phyloP scores from a whole-genome alignment of 1,284 basidiomycete genomes.

The Meira miltonrushii region DNA sequence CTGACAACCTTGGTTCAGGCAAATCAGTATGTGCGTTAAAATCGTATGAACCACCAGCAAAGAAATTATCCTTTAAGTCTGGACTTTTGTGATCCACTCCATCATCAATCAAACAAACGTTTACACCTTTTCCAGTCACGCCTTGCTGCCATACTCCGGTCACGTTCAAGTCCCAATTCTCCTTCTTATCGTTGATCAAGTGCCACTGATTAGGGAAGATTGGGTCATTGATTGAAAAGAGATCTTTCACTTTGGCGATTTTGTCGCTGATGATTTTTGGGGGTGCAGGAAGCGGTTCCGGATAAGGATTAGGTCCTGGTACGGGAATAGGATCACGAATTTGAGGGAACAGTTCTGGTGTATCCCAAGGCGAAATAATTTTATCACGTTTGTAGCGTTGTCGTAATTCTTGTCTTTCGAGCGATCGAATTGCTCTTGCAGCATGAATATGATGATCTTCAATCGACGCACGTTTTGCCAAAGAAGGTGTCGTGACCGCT shows the following conservation, averaged over 20 bases:
- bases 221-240: conserved; percentile 75
- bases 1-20: conserved; percentile 78
- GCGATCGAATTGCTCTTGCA: conserved; percentile 31
- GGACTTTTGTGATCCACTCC: conserved; percentile 84
- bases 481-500: conserved; percentile 18
- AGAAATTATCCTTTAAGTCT: conserved; percentile 85
- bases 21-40: conserved; percentile 88
- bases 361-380: conserved; percentile 43
- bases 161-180: conserved; percentile 72
- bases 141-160: conserved; percentile 79
- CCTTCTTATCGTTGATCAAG: conserved; percentile 47
- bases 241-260: conserved; percentile 25
- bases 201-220: conserved; percentile 89
- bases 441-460: conserved; percentile 25
- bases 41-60: conserved; percentile 84
- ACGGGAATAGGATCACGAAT: conserved; percentile 29
- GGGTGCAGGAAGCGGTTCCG: conserved; percentile 19
- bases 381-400: conserved; percentile 46
- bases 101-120: conserved; percentile 88
- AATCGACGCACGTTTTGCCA: conserved; percentile 11
- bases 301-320: conserved; percentile 26
- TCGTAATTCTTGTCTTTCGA: conserved; percentile 46
- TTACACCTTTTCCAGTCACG: conserved; percentile 77
- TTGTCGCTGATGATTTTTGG: conserved; percentile 25
- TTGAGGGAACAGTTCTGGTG: conserved; percentile 42